Percentiles rank a stretch among this genome's conserved stretches.
Conservation (phyloP, 345 rosid genomes). For the Gossypium sturtianum region DNA sequence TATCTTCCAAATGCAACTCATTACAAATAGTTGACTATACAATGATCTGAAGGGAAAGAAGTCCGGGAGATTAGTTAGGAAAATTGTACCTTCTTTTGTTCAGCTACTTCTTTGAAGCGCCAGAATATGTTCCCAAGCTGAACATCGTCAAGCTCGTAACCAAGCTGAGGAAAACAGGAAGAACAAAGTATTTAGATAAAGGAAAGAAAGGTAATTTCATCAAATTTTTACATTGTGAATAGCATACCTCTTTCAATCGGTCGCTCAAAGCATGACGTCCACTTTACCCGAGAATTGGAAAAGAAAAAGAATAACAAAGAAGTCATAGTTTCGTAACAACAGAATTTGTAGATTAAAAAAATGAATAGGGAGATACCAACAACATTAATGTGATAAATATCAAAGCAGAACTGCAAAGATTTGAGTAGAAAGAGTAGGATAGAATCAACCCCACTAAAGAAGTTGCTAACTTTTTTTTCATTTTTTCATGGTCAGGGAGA, state of each 20-base stretch:
- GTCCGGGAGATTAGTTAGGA: not conserved
- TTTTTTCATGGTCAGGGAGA: not conserved
- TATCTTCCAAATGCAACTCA: not conserved
- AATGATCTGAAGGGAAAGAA: not conserved
- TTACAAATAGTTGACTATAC: not conserved
- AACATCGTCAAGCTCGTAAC: constrained; percentile 68
- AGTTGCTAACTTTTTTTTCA: not conserved
- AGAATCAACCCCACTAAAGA: not conserved
- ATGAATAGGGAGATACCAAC: not conserved
- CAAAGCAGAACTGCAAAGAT: no score
- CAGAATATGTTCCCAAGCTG: constrained; percentile 72
- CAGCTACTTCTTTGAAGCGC: constrained; percentile 89
- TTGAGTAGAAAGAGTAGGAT: no score
- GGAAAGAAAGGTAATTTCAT: not conserved
- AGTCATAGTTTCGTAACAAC: not conserved
- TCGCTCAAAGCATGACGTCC: constrained; percentile 90
- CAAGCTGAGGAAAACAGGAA: constrained; percentile 53
- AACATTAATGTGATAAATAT: not conserved
- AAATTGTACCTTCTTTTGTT: constrained; percentile 67
- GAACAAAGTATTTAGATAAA: constrained; percentile 5
- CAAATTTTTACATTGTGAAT: not conserved
- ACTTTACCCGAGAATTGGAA: constrained; percentile 34
- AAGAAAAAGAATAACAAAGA: constrained; percentile 3
- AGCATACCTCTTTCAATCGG: constrained; percentile 68
- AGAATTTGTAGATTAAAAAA: not conserved